Conservation (phyloP, 2,329 filamentous ascomycete genomes). For the Fonsecaea pugnacius region DNA sequence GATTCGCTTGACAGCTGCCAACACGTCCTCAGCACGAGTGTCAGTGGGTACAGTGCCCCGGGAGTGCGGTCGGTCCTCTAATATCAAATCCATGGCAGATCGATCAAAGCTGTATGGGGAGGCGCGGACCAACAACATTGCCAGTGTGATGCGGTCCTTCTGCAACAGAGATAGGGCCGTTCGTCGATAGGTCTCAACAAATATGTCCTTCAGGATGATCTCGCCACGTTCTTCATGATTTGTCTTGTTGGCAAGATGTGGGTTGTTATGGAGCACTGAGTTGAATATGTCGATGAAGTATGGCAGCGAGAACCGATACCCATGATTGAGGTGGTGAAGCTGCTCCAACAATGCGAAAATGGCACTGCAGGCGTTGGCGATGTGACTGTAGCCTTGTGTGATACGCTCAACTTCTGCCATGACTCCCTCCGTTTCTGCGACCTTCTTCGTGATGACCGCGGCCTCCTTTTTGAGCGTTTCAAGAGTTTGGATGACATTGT, state of each 20-base stretch:
- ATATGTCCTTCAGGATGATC: constrained; percentile 87
- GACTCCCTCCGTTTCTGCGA: constrained; percentile 93
- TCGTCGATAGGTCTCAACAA: constrained; percentile 86
- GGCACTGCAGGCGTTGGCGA: constrained; percentile 92
- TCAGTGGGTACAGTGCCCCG: constrained; percentile 79
- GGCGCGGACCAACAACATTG: constrained; percentile 92
- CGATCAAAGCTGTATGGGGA: constrained; percentile 97
- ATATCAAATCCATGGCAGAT: constrained; percentile 79
- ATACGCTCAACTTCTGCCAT: constrained; percentile 98
- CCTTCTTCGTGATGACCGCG: constrained; percentile 93
- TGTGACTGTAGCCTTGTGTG: constrained; percentile 89
- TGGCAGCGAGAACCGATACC: constrained; percentile 98
- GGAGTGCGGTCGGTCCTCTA: constrained; percentile 70
- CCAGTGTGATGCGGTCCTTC: constrained; percentile 90
- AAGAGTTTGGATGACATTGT: constrained; percentile 95
- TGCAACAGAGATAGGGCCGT: constrained; percentile 93
- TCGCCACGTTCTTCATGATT: constrained; percentile 81
- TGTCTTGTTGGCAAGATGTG: constrained; percentile 69
- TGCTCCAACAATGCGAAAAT: constrained; percentile 97
- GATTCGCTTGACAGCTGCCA: constrained; percentile 71
- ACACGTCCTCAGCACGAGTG: constrained; percentile 67
- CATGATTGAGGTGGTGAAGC: constrained; percentile 96
- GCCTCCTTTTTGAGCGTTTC: constrained; percentile 98
- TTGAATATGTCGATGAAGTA: constrained; percentile 99
- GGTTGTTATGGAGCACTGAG: constrained; percentile 80